A percentile compares a stretch with the other conserved stretches of the same genome.
These are phyloP conservation scores for Diplogelasinospora grovesii DNA, from an alignment of 495 filamentous ascomycete genomes.

Conservation along the genomic window DNA sequence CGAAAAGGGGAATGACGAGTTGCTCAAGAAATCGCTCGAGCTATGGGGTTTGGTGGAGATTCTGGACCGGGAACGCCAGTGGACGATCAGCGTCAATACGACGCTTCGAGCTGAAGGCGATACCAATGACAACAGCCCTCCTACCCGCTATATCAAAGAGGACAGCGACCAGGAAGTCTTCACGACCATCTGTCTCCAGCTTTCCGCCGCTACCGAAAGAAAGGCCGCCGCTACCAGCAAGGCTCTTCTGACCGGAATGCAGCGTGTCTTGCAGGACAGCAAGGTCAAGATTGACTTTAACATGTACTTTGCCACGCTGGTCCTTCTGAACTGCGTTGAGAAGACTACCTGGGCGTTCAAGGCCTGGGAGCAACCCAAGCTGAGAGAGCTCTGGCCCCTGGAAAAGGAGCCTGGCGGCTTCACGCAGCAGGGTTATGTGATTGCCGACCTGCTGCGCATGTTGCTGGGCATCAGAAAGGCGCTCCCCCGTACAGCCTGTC, in stretches of 20 bases:
- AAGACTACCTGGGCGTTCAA: slow-evolving; percentile 79
- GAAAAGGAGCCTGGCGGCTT: slow-evolving; percentile 59
- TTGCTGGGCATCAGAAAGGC: slow-evolving; percentile 66
- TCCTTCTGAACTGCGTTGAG: slow-evolving; percentile 74
- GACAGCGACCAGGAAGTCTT: slow-evolving; percentile 38
- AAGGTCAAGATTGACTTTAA: slow-evolving; percentile 62
- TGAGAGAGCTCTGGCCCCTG: slow-evolving; percentile 60
- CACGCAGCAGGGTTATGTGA: slow-evolving; percentile 62
- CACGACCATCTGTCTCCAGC: slow-evolving; percentile 56
- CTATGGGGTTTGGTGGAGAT: slow-evolving; percentile 73
- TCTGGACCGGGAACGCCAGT: slow-evolving; percentile 59
- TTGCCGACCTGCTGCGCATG: slow-evolving; percentile 68
- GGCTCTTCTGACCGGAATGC: slow-evolving; percentile 65
- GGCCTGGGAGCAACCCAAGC: slow-evolving; percentile 58
- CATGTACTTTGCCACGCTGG: slow-evolving; percentile 66
- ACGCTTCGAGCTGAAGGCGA: too few species aligned
- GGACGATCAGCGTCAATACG: slow-evolving; percentile 54
- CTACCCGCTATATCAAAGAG: slow-evolving; percentile 31
- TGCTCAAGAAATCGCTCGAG: slow-evolving; percentile 62
- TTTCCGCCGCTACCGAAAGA: slow-evolving; percentile 68
- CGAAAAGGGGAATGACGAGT: slow-evolving; percentile 50
- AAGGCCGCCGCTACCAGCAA: slow-evolving; percentile 60
- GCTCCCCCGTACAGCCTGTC: slow-evolving; percentile 52
- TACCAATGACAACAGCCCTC: too few species aligned
- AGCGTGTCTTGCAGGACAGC: slow-evolving; percentile 66